Base-by-base conservation (phyloP, 2,329 filamentous ascomycete genomes). In the Lecanicillium sp. region DNA sequence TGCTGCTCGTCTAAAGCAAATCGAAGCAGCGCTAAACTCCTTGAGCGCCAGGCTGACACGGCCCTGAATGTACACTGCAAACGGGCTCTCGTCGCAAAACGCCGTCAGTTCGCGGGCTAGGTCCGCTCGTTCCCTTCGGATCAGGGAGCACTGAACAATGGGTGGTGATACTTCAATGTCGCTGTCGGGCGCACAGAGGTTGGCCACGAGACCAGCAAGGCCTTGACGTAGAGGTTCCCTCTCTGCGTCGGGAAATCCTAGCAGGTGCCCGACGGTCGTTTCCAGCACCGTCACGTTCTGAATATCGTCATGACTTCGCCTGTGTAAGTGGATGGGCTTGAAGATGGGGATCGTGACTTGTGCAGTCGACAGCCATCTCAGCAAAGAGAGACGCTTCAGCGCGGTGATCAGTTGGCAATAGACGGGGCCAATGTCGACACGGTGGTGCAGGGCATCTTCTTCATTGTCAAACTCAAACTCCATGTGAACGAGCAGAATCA, bases 401-500 rank as follows among this genome's bases (percentile, higher is more conserved):
- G 82, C 73, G n/a, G 70, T 66, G 25, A 92, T 68, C 5, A 96
- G 69, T 33, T 76, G 71, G 51, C 77, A 64, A 61, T 84, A 90
- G 27, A 90, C 77, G 2, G 68, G 64, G 36, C 83, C 77, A 42
- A 92, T 81, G 19, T 81, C 75, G 8, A 85, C 65, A 15, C 70
- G 63, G 29, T 69, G 61, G 47, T 75, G 72, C 25, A 79, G 66
- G 3, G 77, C 77, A 13, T 84, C 76, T 29, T 87, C 79, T 30
- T 82, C 79, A 47, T 80, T 76, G 42, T 89, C 84, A 38, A 86
- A 75, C 54, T 92, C 87, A 29, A 81, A 81, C 56, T 92, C 84
- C 71, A 97, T 83, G 58, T 96, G 88, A 9, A 92, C 74, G 13
- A 94, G 70, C 6, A 98, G 71, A 3, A 92, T 72, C 3, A 97